These are phyloP conservation scores for Tubosaeta sp. DNA, from an alignment of 768 basidiomycete genomes.

Conservation along the genomic window DNA sequence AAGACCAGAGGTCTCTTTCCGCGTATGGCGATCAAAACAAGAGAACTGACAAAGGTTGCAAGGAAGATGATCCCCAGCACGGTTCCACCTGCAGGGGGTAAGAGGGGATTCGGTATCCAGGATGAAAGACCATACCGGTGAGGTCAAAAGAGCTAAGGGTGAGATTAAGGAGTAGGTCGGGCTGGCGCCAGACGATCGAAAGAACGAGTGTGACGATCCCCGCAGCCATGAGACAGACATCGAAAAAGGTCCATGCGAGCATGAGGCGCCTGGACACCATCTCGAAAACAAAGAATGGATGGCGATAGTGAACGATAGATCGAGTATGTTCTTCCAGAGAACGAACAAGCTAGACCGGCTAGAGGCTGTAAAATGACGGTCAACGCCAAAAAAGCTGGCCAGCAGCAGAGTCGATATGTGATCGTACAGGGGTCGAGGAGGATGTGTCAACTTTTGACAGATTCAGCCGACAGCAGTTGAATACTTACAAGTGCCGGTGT, in stretches of 20 bases:
- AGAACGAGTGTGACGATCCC: conserved; percentile 62
- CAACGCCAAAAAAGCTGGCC: conserved; percentile 60
- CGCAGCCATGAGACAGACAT: conserved; percentile 64
- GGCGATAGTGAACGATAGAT: conserved; percentile 7
- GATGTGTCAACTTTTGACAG: not conserved
- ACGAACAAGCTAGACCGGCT: conserved; percentile 40
- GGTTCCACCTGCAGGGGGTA: conserved; percentile 52
- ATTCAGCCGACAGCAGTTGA: conserved; percentile 5
- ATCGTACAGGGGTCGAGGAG: not conserved
- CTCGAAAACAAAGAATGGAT: conserved; percentile 5
- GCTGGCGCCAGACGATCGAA: conserved; percentile 66
- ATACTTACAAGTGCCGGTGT: conserved; percentile 3
- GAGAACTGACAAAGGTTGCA: conserved; percentile 64
- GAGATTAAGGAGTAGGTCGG: conserved; percentile 71
- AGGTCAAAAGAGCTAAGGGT: conserved; percentile 56
- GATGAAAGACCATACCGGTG: conserved; percentile 43
- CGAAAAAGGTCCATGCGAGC: conserved; percentile 69
- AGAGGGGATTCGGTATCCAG: not conserved
- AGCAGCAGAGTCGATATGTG: conserved; percentile 28
- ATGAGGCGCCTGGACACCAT: conserved; percentile 76
- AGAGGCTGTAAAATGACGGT: conserved; percentile 54
- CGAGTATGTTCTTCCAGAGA: conserved; percentile 65
- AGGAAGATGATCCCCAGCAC: conserved; percentile 64
- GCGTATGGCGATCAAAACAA: conserved; percentile 65
- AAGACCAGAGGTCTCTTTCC: conserved; percentile 67